phyloP scores from a whole-genome alignment of 2,329 filamentous ascomycete genomes.

The Mycosphaerella arachidis region DNA sequence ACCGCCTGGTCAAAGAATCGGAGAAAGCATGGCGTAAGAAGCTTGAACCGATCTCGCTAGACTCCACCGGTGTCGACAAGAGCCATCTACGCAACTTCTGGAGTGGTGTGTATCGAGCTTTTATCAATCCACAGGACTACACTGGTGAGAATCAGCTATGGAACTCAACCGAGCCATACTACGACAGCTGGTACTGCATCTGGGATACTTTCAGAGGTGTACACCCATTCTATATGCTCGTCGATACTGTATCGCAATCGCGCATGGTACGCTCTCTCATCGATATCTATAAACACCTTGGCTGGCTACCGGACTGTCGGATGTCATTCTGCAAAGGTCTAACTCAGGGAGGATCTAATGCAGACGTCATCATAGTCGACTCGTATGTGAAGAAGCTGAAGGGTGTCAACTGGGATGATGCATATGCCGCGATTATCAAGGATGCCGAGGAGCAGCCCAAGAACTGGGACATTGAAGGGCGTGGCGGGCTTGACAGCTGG shows the following conservation, averaged over 20 bases:
- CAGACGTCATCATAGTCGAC: conserved; percentile 66
- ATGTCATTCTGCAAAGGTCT: conserved; percentile 69
- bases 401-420: conserved; percentile 40
- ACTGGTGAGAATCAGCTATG: conserved; percentile 44
- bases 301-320: conserved; percentile 68
- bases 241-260: conserved; percentile 60
- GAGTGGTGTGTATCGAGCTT: conserved; percentile 42
- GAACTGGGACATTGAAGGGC: conserved; percentile 35
- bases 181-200: conserved; percentile 54
- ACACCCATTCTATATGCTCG: conserved; percentile 64
- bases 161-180: conserved; percentile 42
- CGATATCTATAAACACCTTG: conserved; percentile 65
- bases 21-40: conserved; percentile 38
- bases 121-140: conserved; percentile 44
- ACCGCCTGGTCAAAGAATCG: conserved; percentile 42
- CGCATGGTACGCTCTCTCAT: conserved; percentile 65
- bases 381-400: conserved; percentile 60
- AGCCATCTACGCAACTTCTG: conserved; percentile 39
- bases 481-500: conserved; percentile 39
- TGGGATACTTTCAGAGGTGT: conserved; percentile 45
- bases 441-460: conserved; percentile 29
- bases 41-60: conserved; percentile 35
- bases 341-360: conserved; percentile 71
- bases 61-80: conserved; percentile 32
- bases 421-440: conserved; percentile 30